These are phyloP conservation scores for Barnettozyma sp. DNA, from an alignment of 805 yeast species.

Conservation along the genomic window DNA sequence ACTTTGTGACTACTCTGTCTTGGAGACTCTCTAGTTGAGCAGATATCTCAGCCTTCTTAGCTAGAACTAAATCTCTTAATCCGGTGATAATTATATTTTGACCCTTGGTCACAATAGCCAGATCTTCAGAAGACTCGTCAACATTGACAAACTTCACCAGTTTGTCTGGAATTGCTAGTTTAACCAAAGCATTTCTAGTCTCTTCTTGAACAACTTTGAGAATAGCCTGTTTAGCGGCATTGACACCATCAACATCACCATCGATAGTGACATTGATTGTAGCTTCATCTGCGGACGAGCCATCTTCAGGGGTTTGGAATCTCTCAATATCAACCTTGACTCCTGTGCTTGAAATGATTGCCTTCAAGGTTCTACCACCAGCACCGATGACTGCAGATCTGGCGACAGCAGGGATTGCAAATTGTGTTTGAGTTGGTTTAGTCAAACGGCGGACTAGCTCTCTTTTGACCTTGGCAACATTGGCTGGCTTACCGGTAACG, in stretches of 20 bases:
- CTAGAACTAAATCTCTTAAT: conserved; percentile 56
- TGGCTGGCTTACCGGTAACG: conserved; percentile 64
- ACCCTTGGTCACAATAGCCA: conserved; percentile 27
- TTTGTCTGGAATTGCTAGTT: conserved; percentile 36
- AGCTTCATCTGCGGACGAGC: conserved; percentile 53
- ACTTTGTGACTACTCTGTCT: conserved; percentile 41
- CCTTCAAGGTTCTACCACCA: conserved; percentile 75
- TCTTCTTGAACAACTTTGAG: conserved; percentile 68
- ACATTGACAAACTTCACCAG: conserved; percentile 29
- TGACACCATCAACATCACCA: conserved; percentile 83
- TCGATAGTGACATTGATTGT: conserved; percentile 57
- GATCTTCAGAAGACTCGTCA: conserved; percentile 24
- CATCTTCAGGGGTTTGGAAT: conserved; percentile 31
- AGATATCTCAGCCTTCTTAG: conserved; percentile 47
- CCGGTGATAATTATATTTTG: conserved; percentile 56
- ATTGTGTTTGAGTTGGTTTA: conserved; percentile 55
- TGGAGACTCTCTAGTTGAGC: conserved; percentile 38
- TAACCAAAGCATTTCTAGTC: conserved; percentile 50
- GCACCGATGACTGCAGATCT: conserved; percentile 81
- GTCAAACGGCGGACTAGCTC: conserved; percentile 71
- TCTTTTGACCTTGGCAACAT: conserved; percentile 64
- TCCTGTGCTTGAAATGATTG: conserved; percentile 62
- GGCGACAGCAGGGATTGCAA: conserved; percentile 68
- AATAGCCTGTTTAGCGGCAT: conserved; percentile 63
- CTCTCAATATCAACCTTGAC: conserved; percentile 66